These are phyloP conservation scores for Penicillium verhagenii DNA, from an alignment of 495 filamentous ascomycete genomes.

Conservation along the genomic window DNA sequence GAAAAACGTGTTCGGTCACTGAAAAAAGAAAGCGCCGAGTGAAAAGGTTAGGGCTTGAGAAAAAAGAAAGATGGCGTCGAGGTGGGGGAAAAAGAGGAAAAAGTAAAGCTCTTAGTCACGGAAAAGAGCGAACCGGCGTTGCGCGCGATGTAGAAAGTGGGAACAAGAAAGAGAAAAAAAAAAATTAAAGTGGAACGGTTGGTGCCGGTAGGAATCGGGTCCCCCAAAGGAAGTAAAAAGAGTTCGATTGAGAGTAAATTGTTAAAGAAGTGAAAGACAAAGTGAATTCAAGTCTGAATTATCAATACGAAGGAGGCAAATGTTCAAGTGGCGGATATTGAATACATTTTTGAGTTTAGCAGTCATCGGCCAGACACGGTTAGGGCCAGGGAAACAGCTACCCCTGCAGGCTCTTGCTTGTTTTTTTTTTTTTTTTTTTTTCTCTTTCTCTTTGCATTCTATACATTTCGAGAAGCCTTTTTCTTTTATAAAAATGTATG, in stretches of 20 bases:
- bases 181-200: neutral
- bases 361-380: constrained; percentile 9
- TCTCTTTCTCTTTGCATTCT: neutral
- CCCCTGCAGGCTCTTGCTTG: constrained; percentile 29
- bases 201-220: neutral
- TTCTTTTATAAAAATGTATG: constrained; percentile 6
- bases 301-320: neutral
- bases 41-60: constrained; percentile 17
- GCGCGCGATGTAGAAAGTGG: constrained; percentile 12
- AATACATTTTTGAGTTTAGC: constrained; percentile 3
- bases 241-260: too few relatives aligned
- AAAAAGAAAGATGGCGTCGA: constrained; percentile 17
- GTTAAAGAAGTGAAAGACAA: neutral
- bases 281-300: neutral
- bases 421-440: constrained; percentile 14
- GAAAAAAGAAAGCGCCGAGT: constrained; percentile 2
- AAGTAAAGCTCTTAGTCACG: constrained; percentile 48
- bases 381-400: constrained; percentile 18
- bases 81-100: constrained; percentile 22
- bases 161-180: constrained; percentile 8
- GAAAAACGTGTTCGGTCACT: constrained; percentile 23
- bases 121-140: constrained; percentile 37
- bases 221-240: neutral
- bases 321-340: constrained; percentile 13
- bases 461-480: neutral